phyloP scores from a whole-genome alignment of 768 basidiomycete species.

The Suillus cothurnatus region DNA sequence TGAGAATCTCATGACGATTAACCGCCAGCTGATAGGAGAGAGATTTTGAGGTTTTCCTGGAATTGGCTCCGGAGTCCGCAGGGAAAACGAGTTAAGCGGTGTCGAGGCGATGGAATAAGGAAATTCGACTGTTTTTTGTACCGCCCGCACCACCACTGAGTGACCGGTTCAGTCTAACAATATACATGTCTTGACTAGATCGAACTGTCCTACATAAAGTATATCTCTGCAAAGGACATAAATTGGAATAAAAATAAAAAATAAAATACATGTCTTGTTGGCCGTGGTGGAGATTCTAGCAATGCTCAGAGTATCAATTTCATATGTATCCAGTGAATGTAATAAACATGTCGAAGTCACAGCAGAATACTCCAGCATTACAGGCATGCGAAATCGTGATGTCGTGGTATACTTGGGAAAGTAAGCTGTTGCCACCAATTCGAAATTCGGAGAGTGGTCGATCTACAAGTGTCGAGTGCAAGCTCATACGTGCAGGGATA shows the following conservation, averaged over 20 bases:
- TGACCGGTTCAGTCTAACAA: neutral
- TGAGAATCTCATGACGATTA: too few relatives aligned
- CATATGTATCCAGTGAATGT: neutral
- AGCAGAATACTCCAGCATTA: neutral
- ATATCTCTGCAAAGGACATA: too few relatives aligned
- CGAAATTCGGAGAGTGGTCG: constrained; percentile 37
- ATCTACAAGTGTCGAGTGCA: constrained; percentile 43
- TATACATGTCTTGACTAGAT: too few relatives aligned
- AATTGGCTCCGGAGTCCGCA: neutral
- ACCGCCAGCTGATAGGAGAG: neutral
- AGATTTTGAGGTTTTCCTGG: neutral
- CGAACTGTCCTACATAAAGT: too few relatives aligned
- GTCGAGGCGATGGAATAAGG: neutral
- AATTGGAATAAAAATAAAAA: too few relatives aligned
- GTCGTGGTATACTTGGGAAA: neutral
- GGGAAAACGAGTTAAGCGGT: neutral
- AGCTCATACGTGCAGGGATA: constrained; percentile 45
- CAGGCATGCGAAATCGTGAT: neutral
- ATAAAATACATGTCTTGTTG: too few relatives aligned
- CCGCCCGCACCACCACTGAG: neutral
- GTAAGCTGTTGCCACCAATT: constrained; percentile 44
- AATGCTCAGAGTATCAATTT: neutral
- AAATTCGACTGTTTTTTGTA: neutral
- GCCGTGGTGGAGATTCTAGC: neutral
- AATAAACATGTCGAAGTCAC: neutral